Evolutionary conservation across 306 rosid species (phyloP), one percentile per base, ranked within the genome.

Genomic region (Corylus avellana): DNA sequence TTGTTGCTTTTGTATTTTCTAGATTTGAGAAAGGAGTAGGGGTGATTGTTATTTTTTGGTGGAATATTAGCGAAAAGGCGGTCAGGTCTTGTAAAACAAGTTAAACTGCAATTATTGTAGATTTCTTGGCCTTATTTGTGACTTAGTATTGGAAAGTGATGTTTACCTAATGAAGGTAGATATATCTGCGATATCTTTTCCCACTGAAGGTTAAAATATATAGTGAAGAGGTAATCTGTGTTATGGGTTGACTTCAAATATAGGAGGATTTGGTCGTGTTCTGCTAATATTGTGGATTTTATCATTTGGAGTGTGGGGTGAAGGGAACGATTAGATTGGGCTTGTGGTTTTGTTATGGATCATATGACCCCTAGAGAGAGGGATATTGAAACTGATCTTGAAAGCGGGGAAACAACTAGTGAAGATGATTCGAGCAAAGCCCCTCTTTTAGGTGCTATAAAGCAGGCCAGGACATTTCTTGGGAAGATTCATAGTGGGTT

Each of bases 371-470:
- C 70, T 35, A 82, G 78, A 70, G 86, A 83, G 72, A 84, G 62
- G 50, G 89, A 83, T 72, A 61, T 46, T 86, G 91, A 89, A 82
- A 80, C 88, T 79, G 96, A 92, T 88, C 86, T 92, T 56, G 97
- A 92, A 85, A 84, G 85, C 83, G 96, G 92, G 61, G 77, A 82
- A 53, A 76, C 27, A 53, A 54, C 62, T 66, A 81, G 48, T 53
- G 86, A 85, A 72, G 92, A 90, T 56, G 87, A 86, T 79, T 85
- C 84, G 16, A 79, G 78, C 75, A 79, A 83, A 57, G 79, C 50
- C 47, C 74, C 86, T 82, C 50, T 61, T 68, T 78, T 77, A 4
- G 68, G 84, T 79, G 63, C 75, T 42, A 79, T 83, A 82, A 81
- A 57, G 80, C 93, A 87, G 80, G 82, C 76, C 27, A 88, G 79